Conservation (phyloP, 768 basidiomycete species). For the Leccinum fibrillosum region DNA sequence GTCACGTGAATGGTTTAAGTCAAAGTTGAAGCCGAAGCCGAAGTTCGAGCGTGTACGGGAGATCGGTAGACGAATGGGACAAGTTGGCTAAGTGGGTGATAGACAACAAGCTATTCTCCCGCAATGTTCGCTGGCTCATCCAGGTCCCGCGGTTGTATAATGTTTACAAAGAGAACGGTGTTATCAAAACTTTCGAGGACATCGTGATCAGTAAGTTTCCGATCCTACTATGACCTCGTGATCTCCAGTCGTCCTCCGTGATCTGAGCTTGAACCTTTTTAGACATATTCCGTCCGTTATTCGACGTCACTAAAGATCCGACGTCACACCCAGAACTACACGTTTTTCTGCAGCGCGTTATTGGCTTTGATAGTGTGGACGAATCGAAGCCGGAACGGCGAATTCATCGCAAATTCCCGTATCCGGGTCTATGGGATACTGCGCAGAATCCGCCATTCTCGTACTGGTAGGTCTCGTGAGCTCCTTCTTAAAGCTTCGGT, state of each 20-base stretch:
- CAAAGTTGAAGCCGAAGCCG: no score
- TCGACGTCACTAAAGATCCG: conserved; percentile 95
- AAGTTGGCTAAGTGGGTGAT: conserved; percentile 97
- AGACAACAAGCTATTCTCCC: conserved; percentile 88
- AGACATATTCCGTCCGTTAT: conserved; percentile 93
- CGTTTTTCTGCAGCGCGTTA: conserved; percentile 89
- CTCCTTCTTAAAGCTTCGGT: neutral
- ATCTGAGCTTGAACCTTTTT: neutral
- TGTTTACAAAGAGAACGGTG: conserved; percentile 87
- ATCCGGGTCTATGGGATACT: conserved; percentile 86
- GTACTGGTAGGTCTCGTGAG: conserved; percentile 66
- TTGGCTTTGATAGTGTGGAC: conserved; percentile 98
- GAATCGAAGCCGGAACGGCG: conserved; percentile 92
- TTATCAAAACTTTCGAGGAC: conserved; percentile 84
- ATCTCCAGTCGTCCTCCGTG: no score
- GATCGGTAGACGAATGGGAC: conserved; percentile 87
- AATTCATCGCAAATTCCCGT: conserved; percentile 91
- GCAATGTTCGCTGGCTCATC: conserved; percentile 97
- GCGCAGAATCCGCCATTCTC: conserved; percentile 90
- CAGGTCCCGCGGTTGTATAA: conserved; percentile 95
- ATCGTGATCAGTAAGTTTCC: conserved; percentile 74
- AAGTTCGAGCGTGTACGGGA: conserved; percentile 77
- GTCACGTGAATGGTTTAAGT: no score
- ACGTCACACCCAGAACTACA: conserved; percentile 89
- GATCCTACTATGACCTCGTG: neutral